Percentiles rank a stretch among this genome's conserved stretches.
These are phyloP conservation scores for Epichloe sibirici DNA, from an alignment of 2,329 filamentous ascomycete genomes.

Conservation along the genomic window DNA sequence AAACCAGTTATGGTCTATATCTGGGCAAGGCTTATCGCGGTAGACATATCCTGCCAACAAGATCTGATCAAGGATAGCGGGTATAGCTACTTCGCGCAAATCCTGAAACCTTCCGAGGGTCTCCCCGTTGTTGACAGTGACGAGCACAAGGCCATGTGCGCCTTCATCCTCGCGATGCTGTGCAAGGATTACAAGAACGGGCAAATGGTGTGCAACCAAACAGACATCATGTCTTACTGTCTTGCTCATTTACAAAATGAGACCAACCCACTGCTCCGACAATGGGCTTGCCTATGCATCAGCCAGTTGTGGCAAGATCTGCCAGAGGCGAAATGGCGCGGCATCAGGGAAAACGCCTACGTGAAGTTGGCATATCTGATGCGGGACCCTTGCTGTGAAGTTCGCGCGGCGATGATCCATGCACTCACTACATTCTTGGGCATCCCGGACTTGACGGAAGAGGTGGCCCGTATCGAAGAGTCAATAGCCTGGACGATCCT, in stretches of 20 bases:
- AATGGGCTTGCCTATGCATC: conserved; percentile 92
- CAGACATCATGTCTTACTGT: conserved; percentile 82
- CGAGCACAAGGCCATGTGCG: conserved; percentile 97
- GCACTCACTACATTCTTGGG: conserved; percentile 90
- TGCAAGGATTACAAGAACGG: conserved; percentile 91
- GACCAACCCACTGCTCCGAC: conserved; percentile 76
- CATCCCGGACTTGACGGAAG: conserved; percentile 82
- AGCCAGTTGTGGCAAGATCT: conserved; percentile 90
- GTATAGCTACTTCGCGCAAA: conserved; percentile 91
- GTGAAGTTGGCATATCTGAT: conserved; percentile 68
- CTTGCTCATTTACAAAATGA: conserved; percentile 71
- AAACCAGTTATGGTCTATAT: conserved; percentile 99
- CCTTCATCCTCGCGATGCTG: conserved; percentile 93
- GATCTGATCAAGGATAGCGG: conserved; percentile 95
- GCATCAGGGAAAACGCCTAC: conserved; percentile 80
- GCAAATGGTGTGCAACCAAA: conserved; percentile 80
- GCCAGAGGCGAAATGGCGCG: conserved; percentile 88
- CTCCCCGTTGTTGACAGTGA: conserved; percentile 79
- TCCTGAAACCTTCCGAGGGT: conserved; percentile 71
- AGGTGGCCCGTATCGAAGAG: conserved; percentile 84
- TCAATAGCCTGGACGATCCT: conserved; percentile 79
- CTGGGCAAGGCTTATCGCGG: conserved; percentile 90
- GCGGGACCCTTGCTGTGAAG: conserved; percentile 81
- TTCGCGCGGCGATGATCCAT: conserved; percentile 84
- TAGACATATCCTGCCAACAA: conserved; percentile 85